Evolutionary conservation across 1,284 basidiomycete genomes (phyloP), one percentile per base, ranked within the genome.

Genomic region (Sphaerobolus stellatus): DNA sequence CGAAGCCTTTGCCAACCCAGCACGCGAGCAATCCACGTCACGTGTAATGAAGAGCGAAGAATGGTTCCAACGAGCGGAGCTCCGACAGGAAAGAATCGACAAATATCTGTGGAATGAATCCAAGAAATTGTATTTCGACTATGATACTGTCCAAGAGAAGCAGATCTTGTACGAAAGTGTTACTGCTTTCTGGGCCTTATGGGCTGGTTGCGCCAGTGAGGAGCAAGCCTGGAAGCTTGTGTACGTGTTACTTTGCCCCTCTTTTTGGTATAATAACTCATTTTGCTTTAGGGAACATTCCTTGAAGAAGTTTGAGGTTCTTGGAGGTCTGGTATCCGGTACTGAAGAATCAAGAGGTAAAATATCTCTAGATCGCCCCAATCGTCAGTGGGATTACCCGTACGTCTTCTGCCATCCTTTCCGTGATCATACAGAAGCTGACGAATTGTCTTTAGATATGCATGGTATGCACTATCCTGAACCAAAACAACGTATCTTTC

Each of bases 91-190:
- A 54, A 83, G 87, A 67, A 95, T 98, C 67, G 93, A 98, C 77
- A 85, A 89, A 73, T 96, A 97, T 75, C 82, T 94, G 65, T 94
- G 97, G 97, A 97, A 98, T 70, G 94, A 98, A 69, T 93, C 86
- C 68, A 90, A 92, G 79, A 86, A 84, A 61, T 77, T 98, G 66
- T 99, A 95, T 80, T 97, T 93, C 68, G 96, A 99, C 72, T 99
- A 97, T 66, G 94, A 99, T 70, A 95, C 91, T 14, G 88, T 86
- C 52, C 82, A 88, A 69, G 84, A 91, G 76, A 88, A 89, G 72
- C 94, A 97, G 76, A 92, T 88, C 59, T 71, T 94, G 62, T 99
- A 98, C 67, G 97, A 99, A 76, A 92, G 88, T 66, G 96, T 93
- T 34, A 99, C 97, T 1, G 81, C 91, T 22, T 90, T 96, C 72